Evolutionary conservation across 228 moss, liverwort and hornwort genomes (phyloP), one percentile per base, ranked within the genome.

Genomic region (Sphagnum magellanicum): DNA sequence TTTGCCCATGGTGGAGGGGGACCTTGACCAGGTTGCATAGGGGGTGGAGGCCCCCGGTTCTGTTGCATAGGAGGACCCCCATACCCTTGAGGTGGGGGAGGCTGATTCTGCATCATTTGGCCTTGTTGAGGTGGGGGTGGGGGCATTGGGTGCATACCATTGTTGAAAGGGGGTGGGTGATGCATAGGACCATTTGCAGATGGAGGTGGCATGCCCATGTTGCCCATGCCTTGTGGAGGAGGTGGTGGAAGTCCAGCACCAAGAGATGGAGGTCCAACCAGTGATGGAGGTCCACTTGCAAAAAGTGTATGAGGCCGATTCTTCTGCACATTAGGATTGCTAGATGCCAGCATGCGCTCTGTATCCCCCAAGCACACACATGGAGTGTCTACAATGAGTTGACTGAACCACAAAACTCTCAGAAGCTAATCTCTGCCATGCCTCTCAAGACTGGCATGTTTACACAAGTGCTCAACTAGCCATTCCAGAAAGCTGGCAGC

Each of bases 331-430:
- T 91, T 91, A 50, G 98, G 93, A 70, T 98, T 98, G 72, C 87
- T 98, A 4, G 98, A 91, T 61, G 93, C 98, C 81, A 98, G 52
- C 92, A 92, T 75, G 14, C 98, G 87, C 85, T 98, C 98, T 98
- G 87, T 71, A 76, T 53, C 57, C 53, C 70, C 17, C 55, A 32
- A 32, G 32, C 32, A 32, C 32, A 32, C 32, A 32, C 32, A 32
- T 32, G 32, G 32, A 32, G 32, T 32, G 32, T 32, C 32, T 32
- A 32, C 32, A 32, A 32, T 32, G 32, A 32, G 3, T 32, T 32
- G 32, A 32, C 32, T 32, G 32, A 32, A 32, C 32, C 32, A 32
- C 32, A 32, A 32, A 32, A 32, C 32, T 32, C 32, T 32, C 32
- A 32, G 50, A 57, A 72, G 15, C 55, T 8, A 67, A 75, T 6